Conservation (phyloP, 768 basidiomycete species). For the Gymnopilus dilepis region DNA sequence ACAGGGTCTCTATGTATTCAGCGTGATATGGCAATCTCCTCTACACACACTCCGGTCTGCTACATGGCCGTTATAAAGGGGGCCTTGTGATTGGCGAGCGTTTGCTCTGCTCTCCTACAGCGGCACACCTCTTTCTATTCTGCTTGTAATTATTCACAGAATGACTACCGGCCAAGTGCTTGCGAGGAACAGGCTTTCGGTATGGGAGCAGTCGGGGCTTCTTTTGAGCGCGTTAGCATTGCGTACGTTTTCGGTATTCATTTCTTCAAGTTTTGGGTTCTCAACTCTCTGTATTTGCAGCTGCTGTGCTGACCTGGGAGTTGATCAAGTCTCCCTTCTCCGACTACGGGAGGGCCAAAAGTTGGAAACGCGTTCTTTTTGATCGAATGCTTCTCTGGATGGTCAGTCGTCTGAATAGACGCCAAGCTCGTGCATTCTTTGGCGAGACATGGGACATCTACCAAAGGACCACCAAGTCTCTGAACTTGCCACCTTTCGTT, state of each 20-base stretch:
- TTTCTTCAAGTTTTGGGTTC: too few species aligned
- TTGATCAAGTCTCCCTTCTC: conserved; percentile 21
- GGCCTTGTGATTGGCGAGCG: background rate
- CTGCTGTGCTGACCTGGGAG: conserved; percentile 15
- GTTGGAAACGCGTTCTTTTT: conserved; percentile 19
- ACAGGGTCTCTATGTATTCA: too few species aligned
- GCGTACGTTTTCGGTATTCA: conserved; percentile 18
- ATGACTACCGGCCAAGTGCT: conserved; percentile 7
- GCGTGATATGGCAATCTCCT: background rate
- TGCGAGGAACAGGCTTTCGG: conserved; percentile 15
- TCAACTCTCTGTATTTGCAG: background rate
- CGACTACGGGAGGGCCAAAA: conserved; percentile 18
- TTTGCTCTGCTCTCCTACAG: background rate
- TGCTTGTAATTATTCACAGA: too few species aligned
- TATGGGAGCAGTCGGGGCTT: conserved; percentile 16
- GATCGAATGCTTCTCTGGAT: conserved; percentile 12
- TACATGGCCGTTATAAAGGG: background rate
- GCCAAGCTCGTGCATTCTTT: conserved; percentile 20
- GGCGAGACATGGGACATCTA: conserved; percentile 26
- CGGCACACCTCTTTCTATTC: background rate
- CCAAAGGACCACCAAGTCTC: conserved; percentile 20
- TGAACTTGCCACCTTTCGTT: conserved; percentile 21
- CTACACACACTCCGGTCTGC: background rate
- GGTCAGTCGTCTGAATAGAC: conserved; percentile 11
- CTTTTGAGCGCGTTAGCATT: conserved; percentile 9